A percentile compares a stretch with the other conserved stretches of the same genome.
Evolutionary conservation across 1,284 basidiomycete genomes (phyloP).

Genomic region (Somion occarium): DNA sequence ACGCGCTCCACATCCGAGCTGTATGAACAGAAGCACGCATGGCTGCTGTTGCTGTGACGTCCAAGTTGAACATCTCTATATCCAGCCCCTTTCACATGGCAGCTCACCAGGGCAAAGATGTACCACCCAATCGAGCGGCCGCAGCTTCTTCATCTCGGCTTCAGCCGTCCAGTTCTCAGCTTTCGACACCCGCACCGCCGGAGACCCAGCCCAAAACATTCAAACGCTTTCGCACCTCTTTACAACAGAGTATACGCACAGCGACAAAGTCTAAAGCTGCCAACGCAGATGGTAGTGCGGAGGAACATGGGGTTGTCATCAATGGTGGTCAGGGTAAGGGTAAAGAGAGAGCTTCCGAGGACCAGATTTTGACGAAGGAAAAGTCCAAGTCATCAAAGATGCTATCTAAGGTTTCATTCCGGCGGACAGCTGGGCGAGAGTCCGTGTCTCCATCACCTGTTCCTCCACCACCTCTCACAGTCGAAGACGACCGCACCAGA

Average conservation of each 20-base stretch:
- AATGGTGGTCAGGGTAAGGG: slow-evolving; percentile 34
- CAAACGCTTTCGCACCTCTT: slow-evolving; percentile 57
- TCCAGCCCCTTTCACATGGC: slow-evolving; percentile 45
- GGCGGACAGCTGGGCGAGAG: slow-evolving; percentile 37
- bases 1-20: slow-evolving; percentile 10
- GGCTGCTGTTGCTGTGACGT: slow-evolving; percentile 40
- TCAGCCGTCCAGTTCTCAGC: slow-evolving; percentile 17
- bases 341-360: slow-evolving; percentile 33
- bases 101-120: slow-evolving; percentile 35
- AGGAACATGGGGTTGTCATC: slow-evolving; percentile 38
- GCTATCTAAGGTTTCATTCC: slow-evolving; percentile 53
- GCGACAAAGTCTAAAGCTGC: slow-evolving; percentile 50
- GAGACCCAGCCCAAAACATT: slow-evolving; percentile 43
- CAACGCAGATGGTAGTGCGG: slow-evolving; percentile 29
- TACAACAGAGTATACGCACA: slow-evolving; percentile 61
- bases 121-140: slow-evolving; percentile 27
- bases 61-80: slow-evolving; percentile 35
- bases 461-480: slow-evolving; percentile 27
- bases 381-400: slow-evolving; percentile 38
- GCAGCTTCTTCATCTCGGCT: slow-evolving; percentile 38
- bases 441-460: slow-evolving; percentile 38
- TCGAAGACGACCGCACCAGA: slow-evolving; percentile 22
- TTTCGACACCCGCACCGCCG: slow-evolving; percentile 9
- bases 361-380: slow-evolving; percentile 25
- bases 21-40: slow-evolving; percentile 31